A percentile compares a stretch with the other conserved stretches of the same genome.
phyloP scores from a whole-genome alignment of 371 early-diverging fungal species.

The Thermomucor indicae-seudaticae region DNA sequence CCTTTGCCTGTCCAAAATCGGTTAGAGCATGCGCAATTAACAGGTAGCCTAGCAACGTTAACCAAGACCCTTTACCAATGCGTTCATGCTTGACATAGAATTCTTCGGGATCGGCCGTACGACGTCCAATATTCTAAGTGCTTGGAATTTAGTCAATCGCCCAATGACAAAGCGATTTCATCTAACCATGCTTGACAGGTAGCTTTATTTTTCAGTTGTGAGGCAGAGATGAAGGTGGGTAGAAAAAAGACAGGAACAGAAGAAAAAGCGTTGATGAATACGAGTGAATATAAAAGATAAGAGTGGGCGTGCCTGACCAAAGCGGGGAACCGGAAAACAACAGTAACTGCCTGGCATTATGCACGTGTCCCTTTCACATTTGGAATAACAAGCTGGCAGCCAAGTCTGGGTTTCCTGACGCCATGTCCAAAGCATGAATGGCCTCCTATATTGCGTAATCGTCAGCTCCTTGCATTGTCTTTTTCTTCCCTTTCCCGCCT shows the following conservation, averaged over 20 bases:
- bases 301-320: neutral
- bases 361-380: conserved; percentile 13
- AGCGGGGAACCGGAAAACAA: conserved; percentile 1
- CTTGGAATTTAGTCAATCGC: too few relatives aligned
- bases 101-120: conserved; percentile 55
- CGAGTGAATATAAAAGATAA: conserved; percentile 1
- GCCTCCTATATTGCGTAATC: conserved; percentile 55
- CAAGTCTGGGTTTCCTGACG: conserved; percentile 80
- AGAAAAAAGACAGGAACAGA: neutral
- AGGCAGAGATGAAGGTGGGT: neutral
- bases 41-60: neutral
- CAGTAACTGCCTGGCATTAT: neutral
- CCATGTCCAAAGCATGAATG: conserved; percentile 73
- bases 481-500: too few relatives aligned
- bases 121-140: conserved; percentile 23
- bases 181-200: neutral
- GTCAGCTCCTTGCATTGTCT: neutral
- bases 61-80: conserved; percentile 43
- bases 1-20: conserved; percentile 84
- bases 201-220: neutral
- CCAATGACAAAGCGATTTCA: too few relatives aligned
- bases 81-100: conserved; percentile 65
- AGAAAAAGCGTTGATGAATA: too few relatives aligned
- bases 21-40: conserved; percentile 4
- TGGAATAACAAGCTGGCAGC: conserved; percentile 81